Percentiles rank a stretch among this genome's conserved stretches.
Evolutionary conservation across 257 asterid genomes (phyloP).

Genomic region (Echium plantagineum): DNA sequence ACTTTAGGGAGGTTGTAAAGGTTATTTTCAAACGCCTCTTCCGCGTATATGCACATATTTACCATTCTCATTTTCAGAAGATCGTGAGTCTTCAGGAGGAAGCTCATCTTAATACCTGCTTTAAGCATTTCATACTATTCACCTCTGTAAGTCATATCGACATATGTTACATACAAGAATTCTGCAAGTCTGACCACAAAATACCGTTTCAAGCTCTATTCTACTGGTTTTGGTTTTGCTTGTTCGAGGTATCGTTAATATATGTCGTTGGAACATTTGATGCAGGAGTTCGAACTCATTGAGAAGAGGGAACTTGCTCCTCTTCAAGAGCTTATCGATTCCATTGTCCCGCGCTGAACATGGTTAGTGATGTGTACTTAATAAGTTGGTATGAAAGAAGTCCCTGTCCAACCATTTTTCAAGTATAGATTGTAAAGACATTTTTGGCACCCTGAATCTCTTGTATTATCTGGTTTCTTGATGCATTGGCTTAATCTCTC

Average conservation of each 20-base stretch:
- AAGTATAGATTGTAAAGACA: background rate
- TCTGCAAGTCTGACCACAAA: background rate
- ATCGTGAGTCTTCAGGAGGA: constrained; percentile 33
- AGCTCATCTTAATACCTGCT: constrained; percentile 50
- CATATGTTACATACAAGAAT: too few species aligned
- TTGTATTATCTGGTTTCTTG: background rate
- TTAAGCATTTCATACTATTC: constrained; percentile 45
- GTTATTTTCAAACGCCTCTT: constrained; percentile 34
- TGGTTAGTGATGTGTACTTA: background rate
- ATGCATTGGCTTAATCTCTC: background rate
- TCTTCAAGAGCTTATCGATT: constrained; percentile 26
- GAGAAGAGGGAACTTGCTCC: constrained; percentile 39
- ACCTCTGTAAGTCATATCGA: constrained; percentile 19
- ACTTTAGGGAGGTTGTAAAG: constrained; percentile 30
- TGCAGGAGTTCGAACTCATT: constrained; percentile 38
- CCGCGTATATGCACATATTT: constrained; percentile 43
- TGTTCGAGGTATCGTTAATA: background rate
- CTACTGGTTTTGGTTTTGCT: too few species aligned
- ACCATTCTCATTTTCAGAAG: constrained; percentile 39
- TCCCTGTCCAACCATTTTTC: background rate
- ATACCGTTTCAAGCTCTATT: background rate
- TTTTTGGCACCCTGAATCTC: background rate
- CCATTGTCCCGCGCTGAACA: constrained; percentile 9
- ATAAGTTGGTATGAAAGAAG: background rate
- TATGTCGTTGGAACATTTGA: background rate